Evolutionary conservation across 2,329 filamentous ascomycete genomes (phyloP).

Genomic region (Biscogniauxia mediterranea): DNA sequence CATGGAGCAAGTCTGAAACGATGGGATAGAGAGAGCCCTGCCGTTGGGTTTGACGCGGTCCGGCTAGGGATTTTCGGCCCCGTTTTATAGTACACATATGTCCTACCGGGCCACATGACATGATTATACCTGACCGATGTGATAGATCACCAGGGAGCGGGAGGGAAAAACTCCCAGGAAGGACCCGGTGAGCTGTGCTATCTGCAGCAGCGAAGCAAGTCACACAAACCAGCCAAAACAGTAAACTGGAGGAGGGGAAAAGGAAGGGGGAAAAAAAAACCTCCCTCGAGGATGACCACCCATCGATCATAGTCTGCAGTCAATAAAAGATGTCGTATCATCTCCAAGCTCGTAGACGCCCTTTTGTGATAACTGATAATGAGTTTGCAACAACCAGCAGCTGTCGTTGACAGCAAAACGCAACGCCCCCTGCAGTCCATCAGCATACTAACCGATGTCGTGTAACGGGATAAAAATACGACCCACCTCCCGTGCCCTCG

Average conservation of each 20-base stretch:
- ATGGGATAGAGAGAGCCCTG: background rate
- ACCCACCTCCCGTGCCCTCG: slow-evolving; percentile 17
- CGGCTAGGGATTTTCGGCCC: background rate
- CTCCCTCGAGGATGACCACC: background rate
- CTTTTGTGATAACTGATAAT: background rate
- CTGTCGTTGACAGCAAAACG: background rate
- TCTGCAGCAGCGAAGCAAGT: background rate
- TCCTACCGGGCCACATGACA: slow-evolving; percentile 1
- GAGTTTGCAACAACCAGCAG: background rate
- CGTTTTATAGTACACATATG: background rate
- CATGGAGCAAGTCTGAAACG: background rate
- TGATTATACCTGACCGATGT: background rate
- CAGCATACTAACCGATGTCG: slow-evolving; percentile 19
- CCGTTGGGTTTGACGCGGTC: background rate
- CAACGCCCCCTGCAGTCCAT: slow-evolving; percentile 12
- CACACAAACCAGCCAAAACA: background rate
- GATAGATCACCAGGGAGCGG: background rate
- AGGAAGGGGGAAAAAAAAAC: background rate
- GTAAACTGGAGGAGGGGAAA: background rate
- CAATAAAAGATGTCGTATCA: background rate
- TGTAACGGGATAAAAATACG: slow-evolving; percentile 16
- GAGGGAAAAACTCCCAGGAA: background rate
- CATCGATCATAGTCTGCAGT: background rate
- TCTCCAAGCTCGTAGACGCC: background rate
- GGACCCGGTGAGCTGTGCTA: background rate